Conservation (phyloP, 768 basidiomycete species). For the Podaxis sp. region DNA sequence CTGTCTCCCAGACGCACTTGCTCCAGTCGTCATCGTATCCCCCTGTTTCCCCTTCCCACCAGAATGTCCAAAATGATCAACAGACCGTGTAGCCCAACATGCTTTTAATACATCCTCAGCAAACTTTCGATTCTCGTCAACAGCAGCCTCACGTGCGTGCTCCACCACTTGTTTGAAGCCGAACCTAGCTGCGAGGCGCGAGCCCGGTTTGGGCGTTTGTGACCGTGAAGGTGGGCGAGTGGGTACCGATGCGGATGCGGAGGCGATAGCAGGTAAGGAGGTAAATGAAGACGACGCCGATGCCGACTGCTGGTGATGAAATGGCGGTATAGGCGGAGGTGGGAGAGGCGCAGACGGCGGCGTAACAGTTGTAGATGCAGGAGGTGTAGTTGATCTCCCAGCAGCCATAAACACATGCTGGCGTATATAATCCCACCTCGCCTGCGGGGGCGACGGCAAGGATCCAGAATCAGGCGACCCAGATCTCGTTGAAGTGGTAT, state of each 20-base stretch:
- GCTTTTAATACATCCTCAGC: constrained; percentile 56
- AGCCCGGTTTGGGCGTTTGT: constrained; percentile 22
- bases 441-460: no score
- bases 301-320: background rate
- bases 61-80: constrained; percentile 28
- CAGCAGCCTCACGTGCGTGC: constrained; percentile 50
- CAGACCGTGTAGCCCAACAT: constrained; percentile 51
- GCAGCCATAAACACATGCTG: constrained; percentile 47
- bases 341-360: constrained; percentile 16
- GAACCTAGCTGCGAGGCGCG: constrained; percentile 32
- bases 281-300: no score
- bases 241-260: constrained; percentile 20
- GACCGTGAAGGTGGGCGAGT: constrained; percentile 24
- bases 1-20: constrained; percentile 18
- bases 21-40: constrained; percentile 21
- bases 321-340: background rate
- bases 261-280: constrained; percentile 13
- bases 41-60: constrained; percentile 15
- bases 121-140: constrained; percentile 50
- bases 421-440: no score
- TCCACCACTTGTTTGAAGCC: constrained; percentile 70
- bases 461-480: no score
- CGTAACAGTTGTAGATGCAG: no score
- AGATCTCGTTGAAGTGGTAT: no score
- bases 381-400: constrained; percentile 23